These are phyloP conservation scores for Coemansia furcata DNA, from an alignment of 192 early-diverging fungal species.

Conservation along the genomic window DNA sequence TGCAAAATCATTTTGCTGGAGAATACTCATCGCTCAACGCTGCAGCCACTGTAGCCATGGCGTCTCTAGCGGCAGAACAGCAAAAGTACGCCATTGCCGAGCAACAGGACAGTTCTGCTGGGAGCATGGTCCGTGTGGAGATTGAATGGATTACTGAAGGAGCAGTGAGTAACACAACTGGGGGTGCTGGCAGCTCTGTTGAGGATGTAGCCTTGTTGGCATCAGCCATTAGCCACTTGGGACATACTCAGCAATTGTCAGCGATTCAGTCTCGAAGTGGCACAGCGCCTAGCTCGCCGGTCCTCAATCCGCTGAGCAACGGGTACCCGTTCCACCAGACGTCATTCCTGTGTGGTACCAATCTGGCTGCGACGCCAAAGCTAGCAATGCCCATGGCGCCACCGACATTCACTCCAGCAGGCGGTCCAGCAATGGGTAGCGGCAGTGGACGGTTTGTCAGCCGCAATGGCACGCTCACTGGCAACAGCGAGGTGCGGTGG, in stretches of 20 bases:
- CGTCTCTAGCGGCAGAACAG: constrained; percentile 7
- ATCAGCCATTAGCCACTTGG: background rate
- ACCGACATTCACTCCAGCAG: constrained; percentile 11
- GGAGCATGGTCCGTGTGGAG: constrained; percentile 24
- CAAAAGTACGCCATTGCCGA: constrained; percentile 3
- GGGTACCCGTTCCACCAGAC: constrained; percentile 23
- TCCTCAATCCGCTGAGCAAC: background rate
- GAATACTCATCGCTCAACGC: constrained; percentile 28
- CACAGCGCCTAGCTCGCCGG: constrained; percentile 34
- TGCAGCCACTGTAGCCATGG: constrained; percentile 22
- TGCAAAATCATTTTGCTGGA: background rate
- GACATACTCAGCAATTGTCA: constrained; percentile 7
- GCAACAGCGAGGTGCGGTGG: constrained; percentile 41
- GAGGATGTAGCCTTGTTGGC: background rate
- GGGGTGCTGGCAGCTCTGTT: constrained; percentile 5
- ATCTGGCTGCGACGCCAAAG: constrained; percentile 15
- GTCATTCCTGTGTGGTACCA: background rate
- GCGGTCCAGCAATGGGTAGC: background rate
- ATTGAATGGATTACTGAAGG: constrained; percentile 42
- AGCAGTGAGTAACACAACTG: background rate
- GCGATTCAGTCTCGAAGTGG: constrained; percentile 16
- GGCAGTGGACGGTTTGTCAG: constrained; percentile 5
- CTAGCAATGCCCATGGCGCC: constrained; percentile 29
- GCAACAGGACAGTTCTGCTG: background rate
- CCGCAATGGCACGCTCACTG: constrained; percentile 12